phyloP scores from a whole-genome alignment of 2,329 filamentous ascomycete genomes.

The Colletotrichum sansevieriae region DNA sequence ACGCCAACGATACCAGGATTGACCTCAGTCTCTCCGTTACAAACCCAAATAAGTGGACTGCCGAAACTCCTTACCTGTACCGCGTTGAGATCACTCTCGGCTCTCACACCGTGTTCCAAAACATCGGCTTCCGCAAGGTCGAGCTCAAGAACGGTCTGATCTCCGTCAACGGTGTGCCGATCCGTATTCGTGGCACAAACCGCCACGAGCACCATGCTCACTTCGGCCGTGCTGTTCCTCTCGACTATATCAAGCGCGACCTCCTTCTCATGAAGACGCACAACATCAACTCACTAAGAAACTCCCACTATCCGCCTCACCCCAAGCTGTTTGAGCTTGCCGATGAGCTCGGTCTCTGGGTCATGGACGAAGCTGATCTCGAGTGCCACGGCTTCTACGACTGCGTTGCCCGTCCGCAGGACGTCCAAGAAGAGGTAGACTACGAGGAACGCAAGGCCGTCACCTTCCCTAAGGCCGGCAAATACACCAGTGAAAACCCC shows the following conservation, averaged over 20 bases:
- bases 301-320: conserved; percentile 77
- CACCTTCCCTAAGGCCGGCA: conserved; percentile 66
- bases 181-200: conserved; percentile 75
- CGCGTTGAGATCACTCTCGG: conserved; percentile 60
- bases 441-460: conserved; percentile 72
- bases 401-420: conserved; percentile 61
- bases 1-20: conserved; percentile 49
- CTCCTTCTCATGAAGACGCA: conserved; percentile 76
- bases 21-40: conserved; percentile 61
- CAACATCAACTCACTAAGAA: conserved; percentile 79
- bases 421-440: conserved; percentile 68
- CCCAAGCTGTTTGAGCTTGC: conserved; percentile 70
- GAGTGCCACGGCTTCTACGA: conserved; percentile 69
- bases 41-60: conserved; percentile 76
- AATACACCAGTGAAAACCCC: conserved; percentile 72
- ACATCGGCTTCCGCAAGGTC: conserved; percentile 73
- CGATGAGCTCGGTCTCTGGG: conserved; percentile 76
- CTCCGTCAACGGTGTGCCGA: conserved; percentile 71
- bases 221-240: conserved; percentile 72
- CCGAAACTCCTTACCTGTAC: conserved; percentile 75
- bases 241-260: conserved; percentile 72
- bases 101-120: conserved; percentile 61
- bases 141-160: conserved; percentile 72
- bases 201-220: conserved; percentile 78
- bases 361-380: conserved; percentile 64